phyloP scores from a whole-genome alignment of 75 land plant species.

The Cryptomeria japonica region DNA sequence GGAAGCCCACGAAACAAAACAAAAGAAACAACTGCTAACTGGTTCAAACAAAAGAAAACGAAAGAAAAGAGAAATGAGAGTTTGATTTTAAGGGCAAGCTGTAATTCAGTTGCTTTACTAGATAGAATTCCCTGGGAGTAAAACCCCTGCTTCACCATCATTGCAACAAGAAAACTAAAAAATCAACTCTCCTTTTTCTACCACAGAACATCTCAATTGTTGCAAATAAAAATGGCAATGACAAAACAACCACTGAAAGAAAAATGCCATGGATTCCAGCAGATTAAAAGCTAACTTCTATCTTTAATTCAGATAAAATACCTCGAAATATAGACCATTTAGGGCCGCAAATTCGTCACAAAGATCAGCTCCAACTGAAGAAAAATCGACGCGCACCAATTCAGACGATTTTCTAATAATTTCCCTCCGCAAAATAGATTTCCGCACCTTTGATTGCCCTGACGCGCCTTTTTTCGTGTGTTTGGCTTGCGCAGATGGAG shows the following conservation, averaged over 20 bases:
- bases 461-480: background rate
- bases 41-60: too few species aligned
- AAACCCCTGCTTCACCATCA: constrained; percentile 1
- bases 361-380: background rate
- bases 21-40: background rate
- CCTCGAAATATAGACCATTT: constrained; percentile 9
- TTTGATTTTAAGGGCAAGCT: too few species aligned
- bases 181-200: background rate
- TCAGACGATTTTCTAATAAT: background rate
- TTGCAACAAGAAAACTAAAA: background rate
- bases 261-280: background rate
- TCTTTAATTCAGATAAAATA: background rate
- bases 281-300: background rate
- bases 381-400: background rate
- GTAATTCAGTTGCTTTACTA: background rate
- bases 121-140: background rate
- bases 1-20: background rate
- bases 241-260: background rate
- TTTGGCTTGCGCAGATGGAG: background rate
- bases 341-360: constrained; percentile 8
- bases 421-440: background rate
- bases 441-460: background rate
- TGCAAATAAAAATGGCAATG: background rate
- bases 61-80: background rate
- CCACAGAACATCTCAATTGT: background rate